These are phyloP conservation scores for Dendrostoma leiphaemia DNA, from an alignment of 2,329 filamentous ascomycete genomes.

Conservation along the genomic window DNA sequence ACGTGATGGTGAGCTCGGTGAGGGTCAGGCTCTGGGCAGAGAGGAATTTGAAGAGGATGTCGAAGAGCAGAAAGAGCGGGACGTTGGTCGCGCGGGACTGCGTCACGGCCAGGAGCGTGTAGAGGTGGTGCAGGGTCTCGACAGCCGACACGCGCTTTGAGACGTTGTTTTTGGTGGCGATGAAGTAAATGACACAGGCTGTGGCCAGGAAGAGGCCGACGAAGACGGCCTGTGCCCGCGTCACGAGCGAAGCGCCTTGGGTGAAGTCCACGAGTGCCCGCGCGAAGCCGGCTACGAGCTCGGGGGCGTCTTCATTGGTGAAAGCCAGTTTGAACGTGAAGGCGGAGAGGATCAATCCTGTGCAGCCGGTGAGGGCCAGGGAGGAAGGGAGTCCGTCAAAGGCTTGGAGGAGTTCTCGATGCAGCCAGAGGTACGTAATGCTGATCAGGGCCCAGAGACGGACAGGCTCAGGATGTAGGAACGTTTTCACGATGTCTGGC, in stretches of 20 bases:
- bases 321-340: conserved; percentile 89
- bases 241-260: conserved; percentile 43
- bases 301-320: conserved; percentile 82
- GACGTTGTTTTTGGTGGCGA: conserved; percentile 27
- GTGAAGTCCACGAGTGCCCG: conserved; percentile 38
- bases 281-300: conserved; percentile 60
- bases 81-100: conserved; percentile 85
- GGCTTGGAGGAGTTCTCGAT: conserved; percentile 40
- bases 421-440: conserved; percentile 64
- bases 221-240: conserved; percentile 50
- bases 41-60: conserved; percentile 53
- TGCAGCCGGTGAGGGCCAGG: conserved; percentile 38
- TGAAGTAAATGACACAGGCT: conserved; percentile 37
- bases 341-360: conserved; percentile 49
- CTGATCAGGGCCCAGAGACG: conserved; percentile 75
- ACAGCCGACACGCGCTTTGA: conserved; percentile 29
- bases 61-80: conserved; percentile 77
- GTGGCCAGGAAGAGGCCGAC: conserved; percentile 40
- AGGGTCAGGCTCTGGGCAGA: conserved; percentile 45
- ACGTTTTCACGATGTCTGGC: conserved; percentile 76
- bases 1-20: conserved; percentile 64
- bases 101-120: conserved; percentile 78
- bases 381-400: conserved; percentile 41
- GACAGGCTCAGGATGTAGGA: conserved; percentile 61
- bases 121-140: conserved; percentile 63